A percentile compares a stretch with the other conserved stretches of the same genome.
phyloP scores from a whole-genome alignment of 345 rosid species.

The Gossypium ekmanianum region DNA sequence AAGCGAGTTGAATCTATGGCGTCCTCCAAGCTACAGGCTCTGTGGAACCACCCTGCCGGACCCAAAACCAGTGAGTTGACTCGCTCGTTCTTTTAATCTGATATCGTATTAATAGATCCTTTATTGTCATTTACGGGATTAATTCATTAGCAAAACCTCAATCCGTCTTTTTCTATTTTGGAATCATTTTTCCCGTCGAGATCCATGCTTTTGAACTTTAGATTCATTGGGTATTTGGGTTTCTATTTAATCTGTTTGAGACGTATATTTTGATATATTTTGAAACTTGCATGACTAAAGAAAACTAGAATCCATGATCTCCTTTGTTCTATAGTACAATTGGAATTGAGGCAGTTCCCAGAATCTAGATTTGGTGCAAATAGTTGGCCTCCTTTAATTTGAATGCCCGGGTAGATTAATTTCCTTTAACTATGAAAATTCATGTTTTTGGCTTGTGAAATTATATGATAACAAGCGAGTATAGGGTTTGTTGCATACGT shows the following conservation, averaged over 20 bases:
- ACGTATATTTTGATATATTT: neutral
- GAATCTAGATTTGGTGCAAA: conserved; percentile 4
- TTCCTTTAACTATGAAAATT: neutral
- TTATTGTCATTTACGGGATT: neutral
- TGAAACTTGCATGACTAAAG: neutral
- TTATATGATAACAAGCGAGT: neutral
- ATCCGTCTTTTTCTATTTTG: neutral
- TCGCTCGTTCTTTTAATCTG: neutral
- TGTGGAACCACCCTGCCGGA: conserved; percentile 95
- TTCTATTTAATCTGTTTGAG: neutral
- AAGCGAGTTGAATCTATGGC: conserved; percentile 44
- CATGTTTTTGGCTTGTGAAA: neutral
- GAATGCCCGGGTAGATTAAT: neutral
- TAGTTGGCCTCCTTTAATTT: neutral
- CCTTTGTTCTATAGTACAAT: neutral
- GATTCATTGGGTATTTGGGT: neutral
- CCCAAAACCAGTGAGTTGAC: conserved; percentile 77
- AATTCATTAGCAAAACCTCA: neutral
- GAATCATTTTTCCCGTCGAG: neutral
- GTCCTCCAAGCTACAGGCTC: conserved; percentile 73
- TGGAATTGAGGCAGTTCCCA: neutral
- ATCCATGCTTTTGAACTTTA: neutral
- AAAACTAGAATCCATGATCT: neutral
- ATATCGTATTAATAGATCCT: neutral
- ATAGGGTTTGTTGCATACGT: neutral